Conservation (phyloP, 305 asterid species). For the Fraxinus baroniana region DNA sequence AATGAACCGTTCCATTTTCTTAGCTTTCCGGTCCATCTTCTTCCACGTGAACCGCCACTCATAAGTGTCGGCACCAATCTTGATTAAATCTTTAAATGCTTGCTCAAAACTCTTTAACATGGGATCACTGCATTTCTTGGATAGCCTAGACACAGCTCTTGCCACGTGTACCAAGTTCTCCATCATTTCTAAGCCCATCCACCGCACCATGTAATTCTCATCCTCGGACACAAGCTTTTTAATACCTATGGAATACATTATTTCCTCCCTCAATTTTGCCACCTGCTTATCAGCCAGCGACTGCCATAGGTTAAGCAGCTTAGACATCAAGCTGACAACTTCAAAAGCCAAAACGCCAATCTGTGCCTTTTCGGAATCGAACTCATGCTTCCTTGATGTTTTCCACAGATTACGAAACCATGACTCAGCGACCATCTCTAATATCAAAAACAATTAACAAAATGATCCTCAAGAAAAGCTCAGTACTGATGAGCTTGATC, state of each 20-base stretch:
- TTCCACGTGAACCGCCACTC: conserved; percentile 65
- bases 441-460: conserved; percentile 13
- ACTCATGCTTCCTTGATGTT: conserved; percentile 49
- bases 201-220: conserved; percentile 54
- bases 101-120: conserved; percentile 71
- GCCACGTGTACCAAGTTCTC: conserved; percentile 64
- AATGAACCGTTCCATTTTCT: conserved; percentile 69
- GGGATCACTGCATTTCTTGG: conserved; percentile 76
- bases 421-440: conserved; percentile 66
- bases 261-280: conserved; percentile 61
- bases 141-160: conserved; percentile 56
- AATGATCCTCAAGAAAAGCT: conserved; percentile 20
- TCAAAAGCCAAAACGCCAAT: conserved; percentile 86
- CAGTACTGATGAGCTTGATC: conserved; percentile 24
- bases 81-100: conserved; percentile 61
- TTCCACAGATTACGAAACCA: conserved; percentile 78
- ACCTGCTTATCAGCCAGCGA: conserved; percentile 71
- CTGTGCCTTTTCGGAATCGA: conserved; percentile 41
- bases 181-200: conserved; percentile 62
- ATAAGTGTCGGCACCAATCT: conserved; percentile 47
- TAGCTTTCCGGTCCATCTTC: conserved; percentile 73
- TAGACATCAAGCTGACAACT: conserved; percentile 84
- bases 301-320: conserved; percentile 75
- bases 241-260: conserved; percentile 58
- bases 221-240: conserved; percentile 67